Conservation (phyloP, 371 early-diverging fungal genomes). For the Dichotomocladium elegans region DNA sequence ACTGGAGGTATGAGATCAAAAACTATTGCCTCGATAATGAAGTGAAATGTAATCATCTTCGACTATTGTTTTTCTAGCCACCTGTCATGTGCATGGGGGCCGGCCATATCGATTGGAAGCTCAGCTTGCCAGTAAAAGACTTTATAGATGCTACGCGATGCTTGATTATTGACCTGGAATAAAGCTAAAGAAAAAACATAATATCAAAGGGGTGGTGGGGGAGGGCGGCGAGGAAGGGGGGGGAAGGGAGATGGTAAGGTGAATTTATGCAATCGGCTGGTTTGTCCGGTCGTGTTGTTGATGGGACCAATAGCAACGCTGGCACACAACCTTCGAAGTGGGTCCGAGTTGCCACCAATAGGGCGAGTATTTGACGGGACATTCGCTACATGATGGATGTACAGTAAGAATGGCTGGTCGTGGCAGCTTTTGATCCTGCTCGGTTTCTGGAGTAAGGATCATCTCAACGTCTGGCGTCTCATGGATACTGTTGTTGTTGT, state of each 20-base stretch:
- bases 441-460: too few relatives aligned
- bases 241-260: neutral
- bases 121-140: constrained; percentile 63
- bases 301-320: constrained; percentile 11
- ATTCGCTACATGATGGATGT: constrained; percentile 20
- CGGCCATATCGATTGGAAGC: constrained; percentile 88
- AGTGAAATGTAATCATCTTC: neutral
- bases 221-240: too few relatives aligned
- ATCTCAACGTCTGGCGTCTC: too few relatives aligned
- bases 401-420: neutral
- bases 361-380: constrained; percentile 27
- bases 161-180: constrained; percentile 59
- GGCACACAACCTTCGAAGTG: constrained; percentile 5
- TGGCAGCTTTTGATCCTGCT: too few relatives aligned
- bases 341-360: constrained; percentile 35
- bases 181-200: too few relatives aligned
- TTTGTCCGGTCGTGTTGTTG: too few relatives aligned
- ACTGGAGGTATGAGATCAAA: constrained; percentile 39
- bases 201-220: too few relatives aligned
- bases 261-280: neutral
- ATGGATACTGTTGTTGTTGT: neutral
- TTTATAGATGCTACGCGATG: constrained; percentile 61
- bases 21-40: neutral
- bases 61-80: constrained; percentile 43
- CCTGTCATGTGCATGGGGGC: constrained; percentile 81